Percentiles rank a stretch among this genome's conserved stretches.
These are phyloP conservation scores for Pinus albicaulis DNA, from an alignment of 75 land plant species.

Conservation along the genomic window DNA sequence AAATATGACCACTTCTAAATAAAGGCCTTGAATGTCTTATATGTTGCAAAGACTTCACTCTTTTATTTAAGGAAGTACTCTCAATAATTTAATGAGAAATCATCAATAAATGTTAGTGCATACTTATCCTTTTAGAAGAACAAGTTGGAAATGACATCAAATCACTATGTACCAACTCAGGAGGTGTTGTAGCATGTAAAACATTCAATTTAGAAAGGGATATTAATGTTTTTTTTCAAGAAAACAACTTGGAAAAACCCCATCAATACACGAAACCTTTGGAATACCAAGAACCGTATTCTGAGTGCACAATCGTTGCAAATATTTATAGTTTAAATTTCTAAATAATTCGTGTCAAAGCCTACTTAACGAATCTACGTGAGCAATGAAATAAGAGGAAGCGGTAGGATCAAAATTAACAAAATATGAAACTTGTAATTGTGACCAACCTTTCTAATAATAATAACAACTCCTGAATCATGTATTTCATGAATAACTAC, in stretches of 20 bases:
- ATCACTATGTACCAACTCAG: slow-evolving; percentile 9
- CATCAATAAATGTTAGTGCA: background rate
- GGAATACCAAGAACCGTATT: background rate
- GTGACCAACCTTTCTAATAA: background rate
- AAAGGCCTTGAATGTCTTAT: background rate
- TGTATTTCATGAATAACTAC: background rate
- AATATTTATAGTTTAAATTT: background rate
- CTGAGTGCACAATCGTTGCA: background rate
- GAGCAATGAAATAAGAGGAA: background rate
- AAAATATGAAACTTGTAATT: background rate
- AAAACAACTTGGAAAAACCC: slow-evolving; percentile 1
- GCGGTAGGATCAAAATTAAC: background rate
- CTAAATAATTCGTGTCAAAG: background rate
- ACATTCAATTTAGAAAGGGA: background rate
- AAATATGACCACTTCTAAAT: background rate
- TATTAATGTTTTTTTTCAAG: background rate
- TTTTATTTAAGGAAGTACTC: background rate
- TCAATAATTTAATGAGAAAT: background rate
- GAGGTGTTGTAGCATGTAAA: background rate
- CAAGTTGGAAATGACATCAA: background rate
- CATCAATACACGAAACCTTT: background rate
- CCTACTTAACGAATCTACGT: background rate
- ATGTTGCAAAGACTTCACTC: background rate
- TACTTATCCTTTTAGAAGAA: background rate
- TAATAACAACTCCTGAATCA: background rate